phyloP scores from a whole-genome alignment of 805 yeast genomes.

The Saturnispora quitensis region DNA sequence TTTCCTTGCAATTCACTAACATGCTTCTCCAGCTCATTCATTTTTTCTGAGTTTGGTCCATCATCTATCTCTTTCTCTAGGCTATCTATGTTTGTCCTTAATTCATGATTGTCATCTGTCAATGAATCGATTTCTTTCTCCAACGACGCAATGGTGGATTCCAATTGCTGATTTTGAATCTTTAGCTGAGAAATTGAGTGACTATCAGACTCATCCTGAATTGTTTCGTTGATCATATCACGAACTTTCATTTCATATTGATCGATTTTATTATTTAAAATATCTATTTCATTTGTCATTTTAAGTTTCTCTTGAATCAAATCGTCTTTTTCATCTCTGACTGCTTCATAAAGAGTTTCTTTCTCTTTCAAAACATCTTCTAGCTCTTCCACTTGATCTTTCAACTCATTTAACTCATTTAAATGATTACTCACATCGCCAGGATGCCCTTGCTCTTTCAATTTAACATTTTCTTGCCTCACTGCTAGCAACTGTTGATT shows the following conservation, averaged over 20 bases:
- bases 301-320: constrained; percentile 15
- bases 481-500: constrained; percentile 9
- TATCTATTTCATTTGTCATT: constrained; percentile 21
- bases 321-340: constrained; percentile 5
- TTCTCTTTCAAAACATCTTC: constrained; percentile 6
- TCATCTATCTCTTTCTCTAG: constrained; percentile 16
- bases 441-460: not conserved
- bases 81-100: constrained; percentile 5
- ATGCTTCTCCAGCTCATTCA: constrained; percentile 20
- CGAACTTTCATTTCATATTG: constrained; percentile 8
- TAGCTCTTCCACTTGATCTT: not conserved
- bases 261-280: constrained; percentile 8
- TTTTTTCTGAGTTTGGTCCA: constrained; percentile 6
- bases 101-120: constrained; percentile 8
- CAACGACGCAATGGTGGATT: not conserved
- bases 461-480: not conserved
- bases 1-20: constrained; percentile 18
- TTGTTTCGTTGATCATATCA: not conserved
- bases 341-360: not conserved
- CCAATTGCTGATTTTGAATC: not conserved
- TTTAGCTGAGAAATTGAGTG: not conserved
- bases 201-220: not conserved
- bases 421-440: not conserved
- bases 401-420: not conserved
- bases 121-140: constrained; percentile 6